Evolutionary conservation across 2,329 filamentous ascomycete species (phyloP), one percentile per base, ranked within the genome.

Genomic region (Scytalidium lignicola): DNA sequence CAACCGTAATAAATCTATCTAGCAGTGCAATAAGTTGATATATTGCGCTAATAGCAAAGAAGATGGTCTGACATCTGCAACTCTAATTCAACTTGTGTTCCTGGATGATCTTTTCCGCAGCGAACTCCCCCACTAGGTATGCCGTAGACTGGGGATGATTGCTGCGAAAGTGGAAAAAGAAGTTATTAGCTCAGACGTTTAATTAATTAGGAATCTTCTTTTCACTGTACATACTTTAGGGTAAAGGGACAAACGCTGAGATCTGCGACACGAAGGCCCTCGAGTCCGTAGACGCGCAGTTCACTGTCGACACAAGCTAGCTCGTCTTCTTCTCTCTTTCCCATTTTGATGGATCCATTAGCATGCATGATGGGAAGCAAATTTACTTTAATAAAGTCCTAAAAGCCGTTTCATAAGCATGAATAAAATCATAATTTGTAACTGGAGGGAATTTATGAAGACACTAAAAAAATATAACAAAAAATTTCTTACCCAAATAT

Each of bases 271-370:
- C 75, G 67, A 15, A 80, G 63, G 22, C 70, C 70, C 45, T 73
- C 66, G 18, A 79, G 61, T 0, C 76, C 76, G 21, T 70, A 62
- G 0, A 80, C 67, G 23, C 68, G 67, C 42, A 81, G 73, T 6
- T 74, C 66, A 1, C 55, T 65, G 58, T 81, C 75, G 6, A 82
- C 75, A 22, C 68, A 74, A 1, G 73, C 71, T 28, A 70, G 67
- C 15, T 41, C 13, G 7, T 74, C 71, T 1, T 60, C 68, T 0
- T 49, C 32, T n/a, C 10, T 26, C 52, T 65, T 71, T 0, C 79
- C 80, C 79, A 84, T 84, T 59, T 74, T 75, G 6, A 70, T 70
- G 0, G 79, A 83, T 0, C 78, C 76, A 1, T 69, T 76, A 73
- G 74, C 80, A 60, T 77, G 79, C 74, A 72, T 82, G 49, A 67